Conservation (phyloP, 345 rosid species). For the Ceriops tagal region DNA sequence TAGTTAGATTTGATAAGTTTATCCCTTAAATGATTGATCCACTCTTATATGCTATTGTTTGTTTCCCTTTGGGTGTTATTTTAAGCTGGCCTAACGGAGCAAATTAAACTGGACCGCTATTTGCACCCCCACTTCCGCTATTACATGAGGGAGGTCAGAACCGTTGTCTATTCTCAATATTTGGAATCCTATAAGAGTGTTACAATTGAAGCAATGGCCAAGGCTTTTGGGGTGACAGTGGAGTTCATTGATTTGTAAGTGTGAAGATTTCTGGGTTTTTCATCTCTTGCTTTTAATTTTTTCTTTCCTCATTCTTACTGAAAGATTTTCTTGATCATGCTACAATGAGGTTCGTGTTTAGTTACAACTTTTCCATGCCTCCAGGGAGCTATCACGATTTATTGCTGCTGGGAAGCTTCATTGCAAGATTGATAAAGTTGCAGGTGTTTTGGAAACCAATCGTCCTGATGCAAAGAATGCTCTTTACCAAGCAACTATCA, state of each 20-base stretch:
- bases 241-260: slow-evolving; percentile 97
- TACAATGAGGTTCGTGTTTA: neutral
- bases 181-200: slow-evolving; percentile 96
- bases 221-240: slow-evolving; percentile 88
- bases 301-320: neutral
- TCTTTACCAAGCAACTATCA: slow-evolving; percentile 94
- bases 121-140: slow-evolving; percentile 92
- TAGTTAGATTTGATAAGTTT: neutral
- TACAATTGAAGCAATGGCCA: slow-evolving; percentile 96
- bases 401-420: slow-evolving; percentile 98
- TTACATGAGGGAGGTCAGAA: slow-evolving; percentile 98
- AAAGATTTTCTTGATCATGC: neutral
- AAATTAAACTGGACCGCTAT: slow-evolving; percentile 83
- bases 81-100: slow-evolving; percentile 83
- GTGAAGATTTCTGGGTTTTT: neutral
- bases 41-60: slow-evolving; percentile 1
- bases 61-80: slow-evolving; percentile 20
- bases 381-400: slow-evolving; percentile 88
- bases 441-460: slow-evolving; percentile 96
- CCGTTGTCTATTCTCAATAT: slow-evolving; percentile 91
- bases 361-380: slow-evolving; percentile 1
- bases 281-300: neutral
- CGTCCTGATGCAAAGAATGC: slow-evolving; percentile 99
- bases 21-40: neutral
- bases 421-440: slow-evolving; percentile 99